Evolutionary conservation across 495 filamentous ascomycete genomes (phyloP).

Genomic region (Extremus antarcticus): DNA sequence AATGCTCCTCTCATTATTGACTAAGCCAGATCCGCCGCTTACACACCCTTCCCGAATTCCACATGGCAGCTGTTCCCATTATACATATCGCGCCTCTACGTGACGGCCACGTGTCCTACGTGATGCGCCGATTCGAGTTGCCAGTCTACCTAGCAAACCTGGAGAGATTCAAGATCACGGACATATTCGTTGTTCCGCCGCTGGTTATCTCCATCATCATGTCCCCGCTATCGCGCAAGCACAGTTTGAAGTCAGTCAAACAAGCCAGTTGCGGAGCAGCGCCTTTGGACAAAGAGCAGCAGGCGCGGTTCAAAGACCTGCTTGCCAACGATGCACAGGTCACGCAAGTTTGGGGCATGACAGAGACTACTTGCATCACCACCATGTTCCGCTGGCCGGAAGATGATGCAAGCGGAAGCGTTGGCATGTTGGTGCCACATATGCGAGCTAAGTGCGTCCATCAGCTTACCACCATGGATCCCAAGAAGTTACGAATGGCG

Average conservation of each 20-base stretch:
- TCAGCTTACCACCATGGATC: too few relatives aligned
- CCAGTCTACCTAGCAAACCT: constrained; percentile 14
- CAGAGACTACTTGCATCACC: too few relatives aligned
- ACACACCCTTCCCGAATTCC: constrained; percentile 18
- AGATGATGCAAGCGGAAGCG: constrained; percentile 35
- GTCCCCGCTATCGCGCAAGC: constrained; percentile 17
- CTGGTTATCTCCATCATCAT: constrained; percentile 18
- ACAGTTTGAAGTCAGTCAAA: constrained; percentile 12
- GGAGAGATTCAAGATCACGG: constrained; percentile 20
- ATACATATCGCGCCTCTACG: constrained; percentile 13
- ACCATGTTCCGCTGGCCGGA: constrained; percentile 38
- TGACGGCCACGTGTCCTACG: constrained; percentile 9
- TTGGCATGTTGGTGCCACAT: constrained; percentile 31
- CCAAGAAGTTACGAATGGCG: too few relatives aligned
- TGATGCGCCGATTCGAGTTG: constrained; percentile 22
- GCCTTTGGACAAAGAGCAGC: constrained; percentile 13
- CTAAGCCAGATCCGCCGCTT: constrained; percentile 5
- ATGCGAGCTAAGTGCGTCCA: constrained; percentile 35
- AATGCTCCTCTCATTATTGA: too few relatives aligned
- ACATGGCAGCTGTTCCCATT: constrained; percentile 15
- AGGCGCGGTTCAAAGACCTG: constrained; percentile 18
- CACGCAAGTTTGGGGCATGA: constrained; percentile 28
- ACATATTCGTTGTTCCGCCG: constrained; percentile 20
- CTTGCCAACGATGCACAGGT: constrained; percentile 11
- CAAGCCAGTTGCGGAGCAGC: constrained; percentile 15